Evolutionary conservation across 495 filamentous ascomycete genomes (phyloP), one percentile per base, ranked within the genome.

Genomic region (Jackrogersella minutella): DNA sequence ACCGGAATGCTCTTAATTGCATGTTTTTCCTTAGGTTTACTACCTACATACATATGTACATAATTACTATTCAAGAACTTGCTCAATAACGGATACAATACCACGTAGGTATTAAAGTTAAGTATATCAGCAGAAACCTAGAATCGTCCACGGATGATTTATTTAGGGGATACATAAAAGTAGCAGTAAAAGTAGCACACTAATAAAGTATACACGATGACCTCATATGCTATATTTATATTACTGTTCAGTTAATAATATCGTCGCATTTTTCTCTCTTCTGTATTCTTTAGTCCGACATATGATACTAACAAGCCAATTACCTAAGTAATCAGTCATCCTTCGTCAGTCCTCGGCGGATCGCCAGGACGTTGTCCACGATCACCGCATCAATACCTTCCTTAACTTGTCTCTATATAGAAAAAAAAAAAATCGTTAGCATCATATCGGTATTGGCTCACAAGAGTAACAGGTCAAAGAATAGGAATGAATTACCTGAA

Each of bases 311-410:
- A 9, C 3, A 49, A 30, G 22, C 21, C 17, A 49, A 9, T 31
- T 40, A 33, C 17, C 34, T 14, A 39, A 3, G 16, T 17, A 37
- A 31, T 66, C 50, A 66, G 19, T 68, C 59, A 55, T 69, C 70
- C 22, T 69, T 78, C 1, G 82, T 83, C 13, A 85, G 40, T 16
- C 79, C 83, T 66, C 82, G 80, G 0, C 83, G 78, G 55, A 97
- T 94, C 17, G 89, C 88, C 11, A 97, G 81, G 8, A 98, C 94
- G 39, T 86, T 92, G 72, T 98, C 94, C 36, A 97, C 95, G 72
- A 98, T 98, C 21, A 98, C 93, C 5, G 94, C 94, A 77, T 98
- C 94, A 51, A 99, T 96, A 43, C 95, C 95, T 76, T 97, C 91
- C 19, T 92, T 88, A 13, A 96, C 93, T 88, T 99, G 95, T 62